phyloP scores from a whole-genome alignment of 1,139 yeast species.

The Kazachstania sp. region DNA sequence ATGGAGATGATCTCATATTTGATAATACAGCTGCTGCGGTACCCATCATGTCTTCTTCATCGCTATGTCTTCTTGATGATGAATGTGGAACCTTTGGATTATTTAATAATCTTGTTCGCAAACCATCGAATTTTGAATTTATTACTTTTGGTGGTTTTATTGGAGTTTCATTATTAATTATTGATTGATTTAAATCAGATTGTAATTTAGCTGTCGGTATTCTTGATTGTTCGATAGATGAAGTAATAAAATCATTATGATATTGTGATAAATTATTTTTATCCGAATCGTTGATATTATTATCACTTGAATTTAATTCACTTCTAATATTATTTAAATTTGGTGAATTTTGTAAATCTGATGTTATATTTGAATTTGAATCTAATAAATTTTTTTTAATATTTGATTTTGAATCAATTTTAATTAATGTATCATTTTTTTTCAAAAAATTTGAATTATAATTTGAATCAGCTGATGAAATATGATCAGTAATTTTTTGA shows the following conservation, averaged over 20 bases:
- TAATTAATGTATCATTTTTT: too few species aligned
- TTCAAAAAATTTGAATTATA: too few species aligned
- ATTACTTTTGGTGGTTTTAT: slow-evolving; percentile 20
- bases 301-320: background rate
- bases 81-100: slow-evolving; percentile 11
- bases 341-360: too few species aligned
- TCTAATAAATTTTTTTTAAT: too few species aligned
- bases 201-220: background rate
- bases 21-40: slow-evolving; percentile 30
- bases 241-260: slow-evolving; percentile 2
- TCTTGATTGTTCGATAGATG: background rate
- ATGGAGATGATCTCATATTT: slow-evolving; percentile 30
- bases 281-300: too few species aligned
- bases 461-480: too few species aligned
- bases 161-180: too few species aligned
- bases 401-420: too few species aligned
- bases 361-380: too few species aligned
- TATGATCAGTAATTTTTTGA: too few species aligned
- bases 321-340: background rate
- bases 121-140: slow-evolving; percentile 29
- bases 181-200: background rate
- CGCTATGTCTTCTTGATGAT: slow-evolving; percentile 5
- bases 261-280: slow-evolving; percentile 1
- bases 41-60: slow-evolving; percentile 24
- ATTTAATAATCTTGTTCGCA: slow-evolving; percentile 22